Conservation (phyloP, 495 filamentous ascomycete species). For the Antarctomyces pellizariae region DNA sequence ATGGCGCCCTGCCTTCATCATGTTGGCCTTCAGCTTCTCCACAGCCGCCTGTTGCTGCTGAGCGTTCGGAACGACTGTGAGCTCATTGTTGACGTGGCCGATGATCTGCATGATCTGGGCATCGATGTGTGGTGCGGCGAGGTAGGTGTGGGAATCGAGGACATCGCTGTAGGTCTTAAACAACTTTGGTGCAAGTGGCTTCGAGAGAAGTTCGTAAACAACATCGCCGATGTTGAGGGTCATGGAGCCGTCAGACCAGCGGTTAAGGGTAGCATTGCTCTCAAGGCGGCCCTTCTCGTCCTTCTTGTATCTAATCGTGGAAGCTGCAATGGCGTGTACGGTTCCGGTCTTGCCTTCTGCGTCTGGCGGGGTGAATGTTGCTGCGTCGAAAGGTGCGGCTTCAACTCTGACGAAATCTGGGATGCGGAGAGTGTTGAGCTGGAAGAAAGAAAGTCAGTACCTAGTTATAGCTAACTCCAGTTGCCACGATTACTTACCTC, state of each 20-base stretch:
- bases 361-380: constrained; percentile 39
- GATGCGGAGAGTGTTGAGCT: constrained; percentile 61
- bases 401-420: constrained; percentile 61
- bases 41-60: constrained; percentile 57
- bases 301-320: constrained; percentile 19
- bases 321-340: constrained; percentile 37
- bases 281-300: neutral
- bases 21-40: constrained; percentile 41
- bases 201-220: constrained; percentile 59
- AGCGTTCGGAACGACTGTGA: constrained; percentile 45
- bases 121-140: constrained; percentile 46
- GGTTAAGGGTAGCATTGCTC: neutral
- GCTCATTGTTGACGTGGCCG: constrained; percentile 57
- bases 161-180: constrained; percentile 37
- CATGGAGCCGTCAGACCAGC: constrained; percentile 1
- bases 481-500: constrained; percentile 18
- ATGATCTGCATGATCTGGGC: constrained; percentile 49
- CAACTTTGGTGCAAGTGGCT: constrained; percentile 39
- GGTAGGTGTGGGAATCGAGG: constrained; percentile 62
- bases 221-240: constrained; percentile 50
- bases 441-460: neutral
- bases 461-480: neutral
- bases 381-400: constrained; percentile 46
- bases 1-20: constrained; percentile 35
- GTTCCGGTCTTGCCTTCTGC: constrained; percentile 24